phyloP scores from a whole-genome alignment of 148 eudicot species.

The Vaccinium myrtillus region DNA sequence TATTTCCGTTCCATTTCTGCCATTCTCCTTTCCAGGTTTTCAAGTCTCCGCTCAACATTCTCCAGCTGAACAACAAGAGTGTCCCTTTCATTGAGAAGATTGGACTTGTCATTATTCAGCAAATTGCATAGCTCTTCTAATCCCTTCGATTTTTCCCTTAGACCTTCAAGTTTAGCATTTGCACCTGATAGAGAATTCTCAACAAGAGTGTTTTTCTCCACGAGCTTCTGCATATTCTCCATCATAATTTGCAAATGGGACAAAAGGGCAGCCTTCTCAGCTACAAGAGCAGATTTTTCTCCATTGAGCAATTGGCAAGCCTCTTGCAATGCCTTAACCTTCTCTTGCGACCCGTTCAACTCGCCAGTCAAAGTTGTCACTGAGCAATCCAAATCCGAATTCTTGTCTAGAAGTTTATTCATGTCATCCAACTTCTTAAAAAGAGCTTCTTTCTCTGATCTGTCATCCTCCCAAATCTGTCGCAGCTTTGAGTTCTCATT shows the following conservation, averaged over 20 bases:
- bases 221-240: slow-evolving; percentile 72
- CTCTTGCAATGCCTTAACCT: slow-evolving; percentile 50
- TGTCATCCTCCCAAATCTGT: slow-evolving; percentile 43
- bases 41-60: slow-evolving; percentile 61
- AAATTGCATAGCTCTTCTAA: slow-evolving; percentile 72
- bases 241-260: slow-evolving; percentile 73
- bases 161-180: slow-evolving; percentile 71
- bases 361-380: slow-evolving; percentile 48
- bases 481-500: slow-evolving; percentile 69
- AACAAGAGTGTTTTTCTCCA: slow-evolving; percentile 63
- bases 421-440: slow-evolving; percentile 47
- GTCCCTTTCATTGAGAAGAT: slow-evolving; percentile 61
- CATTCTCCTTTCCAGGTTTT: slow-evolving; percentile 61
- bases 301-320: slow-evolving; percentile 44
- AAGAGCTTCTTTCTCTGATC: slow-evolving; percentile 51
- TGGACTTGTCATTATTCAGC: slow-evolving; percentile 59
- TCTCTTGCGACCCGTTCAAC: slow-evolving; percentile 51
- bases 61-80: slow-evolving; percentile 56
- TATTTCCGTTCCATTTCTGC: slow-evolving; percentile 64
- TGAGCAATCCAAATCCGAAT: slow-evolving; percentile 39
- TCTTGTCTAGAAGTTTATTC: slow-evolving; percentile 52
- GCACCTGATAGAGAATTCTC: slow-evolving; percentile 72
- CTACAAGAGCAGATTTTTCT: slow-evolving; percentile 61
- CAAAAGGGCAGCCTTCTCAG: slow-evolving; percentile 70
- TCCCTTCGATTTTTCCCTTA: slow-evolving; percentile 79